Evolutionary conservation across 2,329 filamentous ascomycete genomes (phyloP).

Genomic region (Leptographium galeiforme): DNA sequence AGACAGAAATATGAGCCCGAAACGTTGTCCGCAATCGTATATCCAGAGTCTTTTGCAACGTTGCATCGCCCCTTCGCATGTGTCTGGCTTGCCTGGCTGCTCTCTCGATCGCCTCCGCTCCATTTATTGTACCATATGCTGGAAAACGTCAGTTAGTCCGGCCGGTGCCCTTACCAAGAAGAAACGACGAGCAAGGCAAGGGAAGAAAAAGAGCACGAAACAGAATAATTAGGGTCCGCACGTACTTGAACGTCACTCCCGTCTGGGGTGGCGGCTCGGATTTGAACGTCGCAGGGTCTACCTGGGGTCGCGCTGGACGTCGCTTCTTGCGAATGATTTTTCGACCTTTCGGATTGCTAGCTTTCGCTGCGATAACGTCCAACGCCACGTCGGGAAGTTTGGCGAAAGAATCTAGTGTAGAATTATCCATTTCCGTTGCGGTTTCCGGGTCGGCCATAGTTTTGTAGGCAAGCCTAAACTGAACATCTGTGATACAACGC

Average conservation of each 20-base stretch:
- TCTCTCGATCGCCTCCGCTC: slow-evolving; percentile 88
- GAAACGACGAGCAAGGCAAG: not conserved
- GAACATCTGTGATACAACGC: no score
- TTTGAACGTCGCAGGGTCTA: slow-evolving; percentile 72
- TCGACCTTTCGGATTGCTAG: slow-evolving; percentile 50
- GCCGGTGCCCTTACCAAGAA: no score
- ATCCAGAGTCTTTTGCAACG: slow-evolving; percentile 65
- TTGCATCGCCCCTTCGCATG: slow-evolving; percentile 79
- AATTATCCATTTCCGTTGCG: not conserved
- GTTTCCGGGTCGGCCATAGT: not conserved
- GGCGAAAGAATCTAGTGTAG: not conserved
- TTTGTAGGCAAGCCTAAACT: not conserved
- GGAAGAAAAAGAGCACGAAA: not conserved
- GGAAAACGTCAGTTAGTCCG: slow-evolving; percentile 21
- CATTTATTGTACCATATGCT: slow-evolving; percentile 99
- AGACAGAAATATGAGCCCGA: slow-evolving; percentile 83
- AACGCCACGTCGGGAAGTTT: not conserved
- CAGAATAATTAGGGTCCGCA: not conserved
- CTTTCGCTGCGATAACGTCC: not conserved
- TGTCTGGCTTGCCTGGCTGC: slow-evolving; percentile 74
- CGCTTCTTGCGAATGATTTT: slow-evolving; percentile 88
- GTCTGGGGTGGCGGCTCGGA: slow-evolving; percentile 83
- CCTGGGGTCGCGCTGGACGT: slow-evolving; percentile 77
- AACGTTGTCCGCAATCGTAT: slow-evolving; percentile 64
- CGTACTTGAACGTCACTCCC: slow-evolving; percentile 75